Conservation (phyloP, 1,284 basidiomycete genomes). For the Athelia sp. region DNA sequence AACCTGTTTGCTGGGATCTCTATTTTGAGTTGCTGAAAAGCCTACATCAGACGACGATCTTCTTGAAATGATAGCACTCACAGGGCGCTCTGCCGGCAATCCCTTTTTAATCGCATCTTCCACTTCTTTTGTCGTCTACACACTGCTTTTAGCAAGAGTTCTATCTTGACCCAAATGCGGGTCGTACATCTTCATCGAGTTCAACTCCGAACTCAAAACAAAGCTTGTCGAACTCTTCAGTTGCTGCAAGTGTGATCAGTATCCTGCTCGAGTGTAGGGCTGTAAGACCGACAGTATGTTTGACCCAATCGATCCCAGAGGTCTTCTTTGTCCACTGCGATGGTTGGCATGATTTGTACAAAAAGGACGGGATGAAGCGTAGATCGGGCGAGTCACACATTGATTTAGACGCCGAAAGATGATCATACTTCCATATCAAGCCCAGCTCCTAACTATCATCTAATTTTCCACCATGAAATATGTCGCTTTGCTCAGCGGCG, state of each 20-base stretch:
- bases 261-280: no score
- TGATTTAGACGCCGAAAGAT: no score
- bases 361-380: conserved; percentile 9
- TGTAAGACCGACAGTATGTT: conserved; percentile 64
- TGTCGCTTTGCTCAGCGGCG: conserved; percentile 92
- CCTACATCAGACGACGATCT: conserved; percentile 6
- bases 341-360: conserved; percentile 80
- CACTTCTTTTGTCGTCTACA: conserved; percentile 85
- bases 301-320: conserved; percentile 86
- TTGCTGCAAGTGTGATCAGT: conserved; percentile 55
- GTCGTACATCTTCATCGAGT: conserved; percentile 93
- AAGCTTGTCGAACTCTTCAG: conserved; percentile 92
- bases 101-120: conserved; percentile 78
- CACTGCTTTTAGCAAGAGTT: conserved; percentile 2
- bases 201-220: conserved; percentile 98
- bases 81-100: conserved; percentile 77
- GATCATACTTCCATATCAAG: neutral
- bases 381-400: conserved; percentile 17
- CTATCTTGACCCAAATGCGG: conserved; percentile 3
- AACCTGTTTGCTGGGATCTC: conserved; percentile 95
- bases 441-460: neutral
- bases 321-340: conserved; percentile 93
- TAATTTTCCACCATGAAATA: conserved; percentile 78
- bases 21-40: conserved; percentile 87
- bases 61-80: conserved; percentile 28